These are phyloP conservation scores for Chaetomiaceae sp. DNA, from an alignment of 2,329 filamentous ascomycete species.

Conservation along the genomic window DNA sequence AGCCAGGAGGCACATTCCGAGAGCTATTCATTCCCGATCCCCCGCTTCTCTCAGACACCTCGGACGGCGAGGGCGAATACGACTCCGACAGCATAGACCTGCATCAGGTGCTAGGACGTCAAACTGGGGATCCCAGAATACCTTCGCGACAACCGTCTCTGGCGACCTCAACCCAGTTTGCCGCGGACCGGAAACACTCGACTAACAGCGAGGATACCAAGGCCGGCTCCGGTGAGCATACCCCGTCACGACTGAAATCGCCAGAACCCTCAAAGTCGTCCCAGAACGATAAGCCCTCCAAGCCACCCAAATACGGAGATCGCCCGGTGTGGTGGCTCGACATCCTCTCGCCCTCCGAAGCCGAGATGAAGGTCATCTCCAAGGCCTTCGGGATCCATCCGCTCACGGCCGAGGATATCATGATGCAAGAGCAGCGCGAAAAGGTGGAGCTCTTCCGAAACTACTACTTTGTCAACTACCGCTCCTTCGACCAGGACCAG, in stretches of 20 bases:
- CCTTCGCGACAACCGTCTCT: conserved; percentile 46
- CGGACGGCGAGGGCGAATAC: conserved; percentile 61
- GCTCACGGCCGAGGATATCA: conserved; percentile 90
- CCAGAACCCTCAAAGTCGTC: conserved; percentile 43
- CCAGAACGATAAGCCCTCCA: conserved; percentile 22
- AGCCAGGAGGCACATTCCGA: conserved; percentile 76
- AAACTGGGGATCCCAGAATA: conserved; percentile 40
- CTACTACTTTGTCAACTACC: conserved; percentile 99
- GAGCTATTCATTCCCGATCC: conserved; percentile 91
- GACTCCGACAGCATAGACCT: conserved; percentile 36
- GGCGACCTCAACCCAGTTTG: conserved; percentile 26
- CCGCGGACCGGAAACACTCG: conserved; percentile 18
- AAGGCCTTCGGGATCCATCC: conserved; percentile 96
- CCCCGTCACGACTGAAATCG: conserved; percentile 18
- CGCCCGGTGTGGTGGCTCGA: conserved; percentile 97
- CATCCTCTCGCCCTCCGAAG: conserved; percentile 82
- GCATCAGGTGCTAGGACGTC: conserved; percentile 23
- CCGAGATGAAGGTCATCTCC: conserved; percentile 89
- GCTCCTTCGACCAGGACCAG: conserved; percentile 92
- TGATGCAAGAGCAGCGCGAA: conserved; percentile 94
- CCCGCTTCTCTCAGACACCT: conserved; percentile 67
- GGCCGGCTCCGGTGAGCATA: conserved; percentile 29
- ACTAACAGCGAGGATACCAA: conserved; percentile 25
- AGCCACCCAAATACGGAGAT: conserved; percentile 59
- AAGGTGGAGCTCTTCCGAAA: conserved; percentile 97